These are phyloP conservation scores for Lactuca saligna DNA, from an alignment of 129 eudicot species.

Conservation along the genomic window DNA sequence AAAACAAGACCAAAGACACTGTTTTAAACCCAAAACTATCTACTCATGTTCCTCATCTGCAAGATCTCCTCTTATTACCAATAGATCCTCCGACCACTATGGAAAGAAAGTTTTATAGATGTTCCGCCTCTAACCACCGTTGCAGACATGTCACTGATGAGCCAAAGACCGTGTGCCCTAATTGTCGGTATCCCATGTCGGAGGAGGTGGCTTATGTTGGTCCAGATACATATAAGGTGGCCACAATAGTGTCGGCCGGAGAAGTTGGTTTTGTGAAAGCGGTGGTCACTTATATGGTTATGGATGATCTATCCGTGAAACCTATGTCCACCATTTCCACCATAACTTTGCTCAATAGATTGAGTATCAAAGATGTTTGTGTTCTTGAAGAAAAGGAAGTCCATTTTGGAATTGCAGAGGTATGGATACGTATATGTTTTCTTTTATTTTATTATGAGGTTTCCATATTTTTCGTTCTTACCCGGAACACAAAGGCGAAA, in stretches of 20 bases:
- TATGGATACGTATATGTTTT: not conserved
- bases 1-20: constrained; percentile 31
- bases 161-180: constrained; percentile 20
- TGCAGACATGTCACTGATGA: constrained; percentile 23
- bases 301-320: constrained; percentile 37
- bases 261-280: constrained; percentile 44
- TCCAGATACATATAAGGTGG: constrained; percentile 15
- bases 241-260: not conserved
- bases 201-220: constrained; percentile 3
- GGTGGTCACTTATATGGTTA: constrained; percentile 44
- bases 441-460: not conserved
- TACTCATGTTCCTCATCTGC: constrained; percentile 2
- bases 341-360: constrained; percentile 32
- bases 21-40: constrained; percentile 31
- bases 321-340: constrained; percentile 42
- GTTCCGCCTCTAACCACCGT: not conserved
- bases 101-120: constrained; percentile 18
- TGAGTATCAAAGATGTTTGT: constrained; percentile 32
- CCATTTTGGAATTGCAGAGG: constrained; percentile 35
- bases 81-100: constrained; percentile 18
- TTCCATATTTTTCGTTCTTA: not conserved
- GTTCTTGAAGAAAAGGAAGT: constrained; percentile 41
- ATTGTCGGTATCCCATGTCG: not conserved
- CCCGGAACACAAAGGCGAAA: not conserved
- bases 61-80: constrained; percentile 28